Evolutionary conservation across 352 stramenopile genomes (phyloP).

Genomic region (Blastocystis sp.): DNA sequence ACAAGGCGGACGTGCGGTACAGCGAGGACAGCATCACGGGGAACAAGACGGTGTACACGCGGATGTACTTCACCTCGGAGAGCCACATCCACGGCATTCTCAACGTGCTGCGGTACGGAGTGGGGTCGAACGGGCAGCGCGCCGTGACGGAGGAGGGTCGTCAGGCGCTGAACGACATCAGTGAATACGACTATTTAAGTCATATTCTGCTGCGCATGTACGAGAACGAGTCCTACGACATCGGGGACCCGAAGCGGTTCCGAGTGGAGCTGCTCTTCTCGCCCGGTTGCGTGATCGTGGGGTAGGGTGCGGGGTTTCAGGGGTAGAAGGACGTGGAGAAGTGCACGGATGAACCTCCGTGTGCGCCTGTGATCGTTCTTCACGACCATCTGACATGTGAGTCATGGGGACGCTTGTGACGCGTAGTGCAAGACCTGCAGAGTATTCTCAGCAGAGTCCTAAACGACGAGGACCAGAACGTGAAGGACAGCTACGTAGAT

Average conservation of each 20-base stretch:
- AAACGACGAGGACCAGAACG: constrained; percentile 63
- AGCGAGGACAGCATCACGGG: constrained; percentile 18
- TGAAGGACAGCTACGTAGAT: constrained; percentile 50
- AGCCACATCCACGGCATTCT: constrained; percentile 95
- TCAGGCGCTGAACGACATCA: constrained; percentile 83
- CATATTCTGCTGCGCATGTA: constrained; percentile 98
- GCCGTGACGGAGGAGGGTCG: constrained; percentile 77
- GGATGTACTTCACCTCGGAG: constrained; percentile 99
- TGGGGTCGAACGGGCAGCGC: constrained; percentile 24
- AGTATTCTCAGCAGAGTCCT: constrained; percentile 64
- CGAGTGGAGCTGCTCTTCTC: constrained; percentile 83
- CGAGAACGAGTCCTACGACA: constrained; percentile 85
- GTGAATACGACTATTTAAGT: constrained; percentile 96
- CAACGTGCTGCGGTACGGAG: constrained; percentile 90
- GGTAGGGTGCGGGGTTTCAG: background rate
- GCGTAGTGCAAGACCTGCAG: constrained; percentile 70
- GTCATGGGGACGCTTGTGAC: background rate
- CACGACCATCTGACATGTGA: constrained; percentile 47
- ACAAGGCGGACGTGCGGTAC: constrained; percentile 59
- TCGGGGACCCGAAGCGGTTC: constrained; percentile 80
- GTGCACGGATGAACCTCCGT: constrained; percentile 36
- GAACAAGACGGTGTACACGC: constrained; percentile 87
- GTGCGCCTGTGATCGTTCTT: constrained; percentile 33
- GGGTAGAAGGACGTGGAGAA: constrained; percentile 34
- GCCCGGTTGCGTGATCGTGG: constrained; percentile 76